Conservation (phyloP, 371 early-diverging fungal species). For the Mortierella sp. region DNA sequence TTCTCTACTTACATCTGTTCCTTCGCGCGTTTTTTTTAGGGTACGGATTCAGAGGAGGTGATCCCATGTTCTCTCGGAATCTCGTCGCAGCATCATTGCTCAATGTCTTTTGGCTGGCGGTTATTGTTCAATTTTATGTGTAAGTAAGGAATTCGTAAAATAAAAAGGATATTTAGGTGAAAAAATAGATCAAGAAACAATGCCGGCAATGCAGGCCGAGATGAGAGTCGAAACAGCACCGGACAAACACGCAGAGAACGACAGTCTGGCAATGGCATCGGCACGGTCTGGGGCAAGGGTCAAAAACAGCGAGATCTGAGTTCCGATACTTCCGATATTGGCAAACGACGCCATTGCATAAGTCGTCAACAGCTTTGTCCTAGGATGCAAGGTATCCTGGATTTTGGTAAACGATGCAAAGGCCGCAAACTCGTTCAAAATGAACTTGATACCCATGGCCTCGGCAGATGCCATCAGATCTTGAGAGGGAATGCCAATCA, state of each 20-base stretch:
- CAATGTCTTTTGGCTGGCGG: conserved; percentile 22
- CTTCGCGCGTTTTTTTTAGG: background rate
- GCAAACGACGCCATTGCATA: conserved; percentile 93
- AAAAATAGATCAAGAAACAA: conserved; percentile 63
- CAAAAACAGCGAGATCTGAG: conserved; percentile 85
- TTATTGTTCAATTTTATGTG: conserved; percentile 15
- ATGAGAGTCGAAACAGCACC: conserved; percentile 88
- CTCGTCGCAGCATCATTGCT: background rate
- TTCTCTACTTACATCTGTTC: background rate
- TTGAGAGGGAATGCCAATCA: conserved; percentile 78
- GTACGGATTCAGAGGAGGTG: conserved; percentile 13
- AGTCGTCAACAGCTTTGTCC: conserved; percentile 69
- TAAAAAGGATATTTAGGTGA: background rate
- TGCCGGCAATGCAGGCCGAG: conserved; percentile 87
- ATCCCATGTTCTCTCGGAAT: conserved; percentile 16
- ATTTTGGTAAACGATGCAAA: conserved; percentile 66
- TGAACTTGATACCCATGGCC: conserved; percentile 87
- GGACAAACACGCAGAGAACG: conserved; percentile 84
- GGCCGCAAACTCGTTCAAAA: conserved; percentile 93
- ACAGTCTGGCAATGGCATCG: conserved; percentile 80
- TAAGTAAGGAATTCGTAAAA: background rate
- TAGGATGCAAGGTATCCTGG: conserved; percentile 53
- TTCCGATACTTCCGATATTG: conserved; percentile 88
- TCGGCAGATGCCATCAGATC: conserved; percentile 79
- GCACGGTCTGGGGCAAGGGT: conserved; percentile 85